Conservation (phyloP, 495 filamentous ascomycete species). For the Schizothecium vesticola region DNA sequence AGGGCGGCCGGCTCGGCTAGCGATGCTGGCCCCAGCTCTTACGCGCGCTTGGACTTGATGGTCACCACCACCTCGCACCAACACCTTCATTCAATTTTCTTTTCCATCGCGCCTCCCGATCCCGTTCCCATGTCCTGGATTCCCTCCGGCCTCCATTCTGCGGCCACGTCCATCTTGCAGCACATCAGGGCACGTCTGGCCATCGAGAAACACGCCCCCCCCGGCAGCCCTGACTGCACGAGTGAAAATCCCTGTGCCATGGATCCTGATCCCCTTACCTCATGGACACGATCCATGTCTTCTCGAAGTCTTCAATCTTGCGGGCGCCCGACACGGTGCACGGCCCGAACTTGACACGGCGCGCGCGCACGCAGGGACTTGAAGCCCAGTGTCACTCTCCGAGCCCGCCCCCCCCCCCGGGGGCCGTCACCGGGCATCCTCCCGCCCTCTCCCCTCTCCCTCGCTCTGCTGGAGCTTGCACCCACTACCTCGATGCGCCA, state of each 20-base stretch:
- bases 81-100: not conserved
- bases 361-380: not conserved
- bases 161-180: not conserved
- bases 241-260: not conserved
- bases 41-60: conserved; percentile 1
- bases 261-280: not conserved
- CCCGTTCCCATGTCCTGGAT: conserved; percentile 6
- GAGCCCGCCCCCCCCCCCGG: not conserved
- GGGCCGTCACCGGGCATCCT: not conserved
- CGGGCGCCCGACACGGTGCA: not conserved
- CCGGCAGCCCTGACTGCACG: not conserved
- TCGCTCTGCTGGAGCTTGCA: not conserved
- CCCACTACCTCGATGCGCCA: not conserved
- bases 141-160: not conserved
- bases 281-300: not conserved
- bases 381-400: not conserved
- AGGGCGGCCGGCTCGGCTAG: not conserved
- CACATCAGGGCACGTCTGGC: not conserved
- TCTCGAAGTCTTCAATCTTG: not conserved
- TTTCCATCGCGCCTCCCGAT: not conserved
- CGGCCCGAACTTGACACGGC: not conserved
- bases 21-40: not conserved
- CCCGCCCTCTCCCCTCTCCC: not conserved
- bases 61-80: not conserved
- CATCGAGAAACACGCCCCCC: not conserved